Conservation (phyloP, 1,284 basidiomycete species). For the Tremellales sp. region DNA sequence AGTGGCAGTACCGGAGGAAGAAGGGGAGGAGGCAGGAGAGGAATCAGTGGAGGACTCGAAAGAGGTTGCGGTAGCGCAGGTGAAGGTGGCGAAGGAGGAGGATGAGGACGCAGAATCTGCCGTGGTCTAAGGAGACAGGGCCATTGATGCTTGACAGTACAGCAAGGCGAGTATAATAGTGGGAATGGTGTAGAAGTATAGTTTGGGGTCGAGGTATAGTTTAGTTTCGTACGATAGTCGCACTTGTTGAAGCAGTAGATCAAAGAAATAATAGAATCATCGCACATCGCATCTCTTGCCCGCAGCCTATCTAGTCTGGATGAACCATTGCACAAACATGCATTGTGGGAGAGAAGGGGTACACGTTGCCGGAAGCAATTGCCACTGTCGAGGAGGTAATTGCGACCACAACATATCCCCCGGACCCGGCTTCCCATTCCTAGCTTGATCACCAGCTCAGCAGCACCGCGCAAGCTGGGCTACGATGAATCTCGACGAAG, state of each 20-base stretch:
- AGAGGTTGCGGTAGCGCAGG: background rate
- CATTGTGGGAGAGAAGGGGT: background rate
- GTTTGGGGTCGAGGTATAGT: no score
- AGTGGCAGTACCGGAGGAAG: no score
- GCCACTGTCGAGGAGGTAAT: constrained; percentile 3
- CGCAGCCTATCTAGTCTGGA: no score
- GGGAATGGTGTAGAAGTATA: no score
- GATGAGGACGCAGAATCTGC: background rate
- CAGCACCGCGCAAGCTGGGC: constrained; percentile 47
- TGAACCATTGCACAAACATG: no score
- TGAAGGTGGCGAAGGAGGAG: background rate
- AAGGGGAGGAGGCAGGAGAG: background rate
- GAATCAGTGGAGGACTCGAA: background rate
- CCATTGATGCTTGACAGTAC: no score
- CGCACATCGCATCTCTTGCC: no score
- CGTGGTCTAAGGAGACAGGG: background rate
- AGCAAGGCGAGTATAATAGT: no score
- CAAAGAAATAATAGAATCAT: no score
- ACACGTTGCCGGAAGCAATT: constrained; percentile 1
- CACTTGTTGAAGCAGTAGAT: no score
- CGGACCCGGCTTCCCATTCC: background rate
- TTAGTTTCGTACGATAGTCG: no score
- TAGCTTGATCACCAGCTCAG: background rate
- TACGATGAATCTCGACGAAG: constrained; percentile 56
- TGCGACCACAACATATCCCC: background rate